Percentiles rank a stretch among this genome's conserved stretches.
These are phyloP conservation scores for Camellia sinensis DNA, from an alignment of 148 eudicot species.

Conservation along the genomic window DNA sequence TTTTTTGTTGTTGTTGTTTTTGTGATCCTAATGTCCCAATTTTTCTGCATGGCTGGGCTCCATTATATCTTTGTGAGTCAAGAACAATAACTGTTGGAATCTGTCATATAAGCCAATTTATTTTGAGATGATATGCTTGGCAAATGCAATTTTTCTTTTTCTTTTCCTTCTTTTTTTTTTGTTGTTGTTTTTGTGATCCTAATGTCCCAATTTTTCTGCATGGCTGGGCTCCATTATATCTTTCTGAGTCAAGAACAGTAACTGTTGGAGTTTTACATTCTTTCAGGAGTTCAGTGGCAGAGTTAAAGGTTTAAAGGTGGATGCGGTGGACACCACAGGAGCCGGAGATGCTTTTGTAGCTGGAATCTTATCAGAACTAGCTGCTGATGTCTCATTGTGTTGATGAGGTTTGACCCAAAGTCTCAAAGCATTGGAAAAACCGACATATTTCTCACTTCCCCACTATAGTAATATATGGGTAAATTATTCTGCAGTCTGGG, in stretches of 20 bases:
- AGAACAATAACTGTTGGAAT: not conserved
- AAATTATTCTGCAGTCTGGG: no score
- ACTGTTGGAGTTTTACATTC: conserved; percentile 5
- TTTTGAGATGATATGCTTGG: not conserved
- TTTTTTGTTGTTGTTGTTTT: no score
- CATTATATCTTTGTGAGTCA: not conserved
- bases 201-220: not conserved
- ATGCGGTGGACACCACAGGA: no score
- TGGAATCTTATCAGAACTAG: conserved; percentile 73
- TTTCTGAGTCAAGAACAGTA: not conserved
- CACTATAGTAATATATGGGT: not conserved
- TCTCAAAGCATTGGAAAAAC: conserved; percentile 23
- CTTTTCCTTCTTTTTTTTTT: no score
- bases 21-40: not conserved
- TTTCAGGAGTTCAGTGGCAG: no score
- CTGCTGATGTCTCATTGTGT: conserved; percentile 40
- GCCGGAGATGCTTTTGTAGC: conserved; percentile 99
- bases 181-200: no score
- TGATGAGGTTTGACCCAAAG: conserved; percentile 25
- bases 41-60: not conserved
- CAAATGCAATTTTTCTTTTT: not conserved
- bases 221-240: not conserved
- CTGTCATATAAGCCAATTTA: not conserved
- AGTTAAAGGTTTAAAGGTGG: no score
- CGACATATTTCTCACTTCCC: conserved; percentile 5